Base-by-base conservation (phyloP, 345 rosid species). In the Reutealis trisperma region DNA sequence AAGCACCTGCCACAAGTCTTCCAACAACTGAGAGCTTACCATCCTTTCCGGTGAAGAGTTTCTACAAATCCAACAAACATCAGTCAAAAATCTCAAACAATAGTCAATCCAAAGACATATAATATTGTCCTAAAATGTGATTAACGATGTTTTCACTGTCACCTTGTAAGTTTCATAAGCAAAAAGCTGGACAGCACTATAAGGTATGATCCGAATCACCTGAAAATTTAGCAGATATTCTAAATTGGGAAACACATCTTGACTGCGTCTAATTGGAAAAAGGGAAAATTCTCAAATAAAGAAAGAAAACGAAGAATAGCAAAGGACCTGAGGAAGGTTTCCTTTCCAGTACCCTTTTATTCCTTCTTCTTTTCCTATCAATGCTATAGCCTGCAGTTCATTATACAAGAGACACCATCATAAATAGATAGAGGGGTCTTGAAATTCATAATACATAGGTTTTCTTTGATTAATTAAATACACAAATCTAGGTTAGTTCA, bases 281-380 rank as follows among this genome's bases (percentile, higher is more conserved):
- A 16, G 3, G 22, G 0, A 42, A 72, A 25, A 58, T n/a, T 54
- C 58, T n/a, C 14, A 78, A 77, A 25, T 24, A 41, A 30, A 47
- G 7, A 27, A 15, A 27, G 4, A 63, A 75, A 60, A 16, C 13
- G 70, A 41, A 63, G 60, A 79, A 75, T 22, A 54, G 18, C 67
- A 49, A 71, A 45, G 77, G 58, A 93, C 98, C 99, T 96, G 99
- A 34, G 99, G 99, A 68, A 96, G 90, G 82, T 96, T 96, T 77
- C 98, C 99, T 77, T 96, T 96, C 99, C 99, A 92, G 67, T 92
- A 96, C n/a, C 99, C 98, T 86, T 91, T 96, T 18, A 96, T 60
- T 72, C 99, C 99, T 82, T 91, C 97, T 77, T 96, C 97, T 84
- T 93, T 92, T 58, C 91, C 94, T 78, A 93, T 89, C 85, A 90